Evolutionary conservation across 179 eudicot genomes (phyloP), one percentile per base, ranked within the genome.

Genomic region (Actinidia arguta): DNA sequence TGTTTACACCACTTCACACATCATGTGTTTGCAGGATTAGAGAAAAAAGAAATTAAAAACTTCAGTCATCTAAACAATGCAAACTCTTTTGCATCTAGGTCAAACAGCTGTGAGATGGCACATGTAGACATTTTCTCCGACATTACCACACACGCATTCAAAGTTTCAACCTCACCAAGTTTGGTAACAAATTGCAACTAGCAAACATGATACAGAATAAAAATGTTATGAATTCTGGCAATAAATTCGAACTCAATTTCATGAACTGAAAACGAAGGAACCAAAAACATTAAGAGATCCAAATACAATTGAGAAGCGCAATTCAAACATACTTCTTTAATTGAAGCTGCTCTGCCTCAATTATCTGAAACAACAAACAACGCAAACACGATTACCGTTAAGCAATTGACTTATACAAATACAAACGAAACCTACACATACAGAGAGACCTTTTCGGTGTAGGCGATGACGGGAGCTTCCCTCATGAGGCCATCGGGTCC

Each of bases 401-500:
- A 67, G 25, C 13, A 14, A 78, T 56, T 77, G 61, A 68, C 9
- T 22, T 5, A 67, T 22, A 68, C 46, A 27, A 18, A 25, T 42
- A 50, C n/a, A 73, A 1, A 24, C 12, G 36, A 22, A 0, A 50
- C 4, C 66, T 55, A 14, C 22, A 50, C 27, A 24, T 1, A 20
- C 11, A 11, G 69, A 80, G 64, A 62, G 55, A 94, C 98, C 94
- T 90, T 90, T 83, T 93, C 99, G 81, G 98, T 95, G 91, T 95
- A 92, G 76, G 98, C 93, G 68, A 96, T 92, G 86, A 92, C 88
- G 4, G 98, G 94, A 71, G 94, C 88, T 85, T 96, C 99, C n/a
- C 94, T 87, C 27, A 87, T 71, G 69, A 96, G 91, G 72, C 99
- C 98, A 68, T 96, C 98, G 47, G 99, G 92, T 22, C 98, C 98